phyloP scores from a whole-genome alignment of 768 basidiomycete species.

The Podaxis sp. region DNA sequence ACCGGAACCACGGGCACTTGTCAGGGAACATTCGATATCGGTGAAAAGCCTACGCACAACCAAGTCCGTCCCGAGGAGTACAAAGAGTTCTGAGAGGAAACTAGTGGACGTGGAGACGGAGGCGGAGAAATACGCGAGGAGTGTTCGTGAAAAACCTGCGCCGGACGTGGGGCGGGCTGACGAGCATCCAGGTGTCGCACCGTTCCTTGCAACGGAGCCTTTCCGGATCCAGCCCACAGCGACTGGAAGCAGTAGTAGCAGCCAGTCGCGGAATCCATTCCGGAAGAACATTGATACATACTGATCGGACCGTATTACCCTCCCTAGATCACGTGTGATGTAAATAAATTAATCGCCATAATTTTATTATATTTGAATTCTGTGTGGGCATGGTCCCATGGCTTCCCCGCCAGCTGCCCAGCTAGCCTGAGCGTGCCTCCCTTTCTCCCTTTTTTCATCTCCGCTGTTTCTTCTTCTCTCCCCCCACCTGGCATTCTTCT shows the following conservation, averaged over 20 bases:
- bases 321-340: conserved; percentile 12
- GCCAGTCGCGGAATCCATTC: conserved; percentile 29
- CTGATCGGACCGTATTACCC: neutral
- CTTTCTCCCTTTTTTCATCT: neutral
- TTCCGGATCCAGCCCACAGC: conserved; percentile 36
- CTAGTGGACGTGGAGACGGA: conserved; percentile 36
- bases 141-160: conserved; percentile 30
- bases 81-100: neutral
- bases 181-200: conserved; percentile 1
- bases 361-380: conserved; percentile 7
- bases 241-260: conserved; percentile 20
- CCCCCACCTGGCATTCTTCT: conserved; percentile 10
- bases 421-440: neutral
- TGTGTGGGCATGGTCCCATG: neutral
- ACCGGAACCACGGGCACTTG: conserved; percentile 75
- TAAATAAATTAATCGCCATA: conserved; percentile 6
- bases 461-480: neutral
- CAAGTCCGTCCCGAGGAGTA: neutral
- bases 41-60: conserved; percentile 11
- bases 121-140: conserved; percentile 59
- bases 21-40: conserved; percentile 40
- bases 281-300: conserved; percentile 16
- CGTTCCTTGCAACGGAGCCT: conserved; percentile 30
- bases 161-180: neutral
- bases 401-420: neutral